Evolutionary conservation across 23 red algal species (phyloP), one percentile per base, ranked within the genome.

Genomic region (Cyanidiococcus yangmingshanensis): DNA sequence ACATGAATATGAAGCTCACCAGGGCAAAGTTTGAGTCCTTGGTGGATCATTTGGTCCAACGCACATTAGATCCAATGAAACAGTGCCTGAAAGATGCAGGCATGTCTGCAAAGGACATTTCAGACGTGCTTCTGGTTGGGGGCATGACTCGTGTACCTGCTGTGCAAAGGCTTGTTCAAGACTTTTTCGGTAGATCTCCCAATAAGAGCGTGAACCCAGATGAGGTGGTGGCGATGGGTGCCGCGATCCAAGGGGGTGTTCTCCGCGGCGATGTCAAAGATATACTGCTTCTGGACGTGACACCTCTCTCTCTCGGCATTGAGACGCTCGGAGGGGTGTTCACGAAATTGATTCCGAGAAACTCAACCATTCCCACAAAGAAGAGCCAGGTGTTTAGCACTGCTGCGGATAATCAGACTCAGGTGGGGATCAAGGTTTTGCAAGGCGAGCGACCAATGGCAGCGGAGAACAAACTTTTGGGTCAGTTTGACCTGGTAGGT

Each of bases 201-300:
- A 87, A 77, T 39, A 98, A 98, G 87, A 86, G 87, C 80, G 94
- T 98, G 18, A 98, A 98, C 57, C 94, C 94, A 0, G 94, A 98
- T 79, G 94, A 98, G 76, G 94, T 98, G 26, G 94, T 98, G 15
- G 94, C 94, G 3, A 98, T 91, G 88, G 94, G 94, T 26, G 94
- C 94, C 24, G 94, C 94, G 50, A 90, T 98, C 17, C 94, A 98
- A 82, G 94, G 94, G 39, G 94, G 94, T 74, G 94, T 98, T 16
- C 71, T 98, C 38, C 85, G 89, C 0, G 94, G 86, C 37, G 86
- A 89, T 67, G 77, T 89, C 32, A 89, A 83, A 50, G 86, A 89
- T 67, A 85, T 89, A 37, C 37, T 89, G 71, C 82, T 89, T 1
- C 40, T 89, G 0, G 86, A 89, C 76, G 86, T 89, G 35, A 89